These are phyloP conservation scores for Simmondsia chinensis DNA, from an alignment of 148 eudicot species.

Conservation along the genomic window DNA sequence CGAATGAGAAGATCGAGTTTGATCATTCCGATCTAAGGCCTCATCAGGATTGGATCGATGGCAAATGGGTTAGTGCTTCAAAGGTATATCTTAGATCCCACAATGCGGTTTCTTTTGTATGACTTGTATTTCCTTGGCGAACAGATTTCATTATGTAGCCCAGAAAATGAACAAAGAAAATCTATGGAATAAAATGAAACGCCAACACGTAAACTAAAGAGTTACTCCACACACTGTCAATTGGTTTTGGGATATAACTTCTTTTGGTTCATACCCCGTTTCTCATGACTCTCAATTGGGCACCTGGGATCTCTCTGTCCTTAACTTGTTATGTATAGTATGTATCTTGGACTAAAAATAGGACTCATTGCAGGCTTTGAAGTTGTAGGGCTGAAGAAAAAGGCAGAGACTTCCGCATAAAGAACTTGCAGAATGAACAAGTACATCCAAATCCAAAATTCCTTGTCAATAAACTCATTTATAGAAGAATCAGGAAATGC, in stretches of 20 bases:
- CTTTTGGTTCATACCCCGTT: too few relatives aligned
- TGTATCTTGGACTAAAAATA: too few relatives aligned
- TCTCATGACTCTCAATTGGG: too few relatives aligned
- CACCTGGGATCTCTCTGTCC: too few relatives aligned
- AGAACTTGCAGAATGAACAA: too few relatives aligned
- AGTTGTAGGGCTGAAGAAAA: neutral
- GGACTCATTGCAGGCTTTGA: constrained; percentile 10
- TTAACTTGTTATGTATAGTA: too few relatives aligned
- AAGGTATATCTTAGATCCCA: constrained; percentile 44
- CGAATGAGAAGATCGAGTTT: constrained; percentile 49
- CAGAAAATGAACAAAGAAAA: neutral
- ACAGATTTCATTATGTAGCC: too few relatives aligned
- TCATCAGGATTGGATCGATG: constrained; percentile 81
- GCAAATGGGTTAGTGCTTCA: constrained; percentile 59
- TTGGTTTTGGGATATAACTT: neutral
- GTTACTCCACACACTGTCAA: neutral
- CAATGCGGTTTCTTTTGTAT: too few relatives aligned
- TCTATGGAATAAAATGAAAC: neutral
- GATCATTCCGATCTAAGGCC: constrained; percentile 50
- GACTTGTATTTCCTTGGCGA: too few relatives aligned
- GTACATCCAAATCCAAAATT: too few relatives aligned
- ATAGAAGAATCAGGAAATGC: too few relatives aligned
- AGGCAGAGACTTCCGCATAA: neutral
- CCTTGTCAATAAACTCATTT: too few relatives aligned
- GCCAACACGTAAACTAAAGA: neutral